These are phyloP conservation scores for Sclerotinia nivalis DNA, from an alignment of 2,329 filamentous ascomycete genomes.

Conservation along the genomic window DNA sequence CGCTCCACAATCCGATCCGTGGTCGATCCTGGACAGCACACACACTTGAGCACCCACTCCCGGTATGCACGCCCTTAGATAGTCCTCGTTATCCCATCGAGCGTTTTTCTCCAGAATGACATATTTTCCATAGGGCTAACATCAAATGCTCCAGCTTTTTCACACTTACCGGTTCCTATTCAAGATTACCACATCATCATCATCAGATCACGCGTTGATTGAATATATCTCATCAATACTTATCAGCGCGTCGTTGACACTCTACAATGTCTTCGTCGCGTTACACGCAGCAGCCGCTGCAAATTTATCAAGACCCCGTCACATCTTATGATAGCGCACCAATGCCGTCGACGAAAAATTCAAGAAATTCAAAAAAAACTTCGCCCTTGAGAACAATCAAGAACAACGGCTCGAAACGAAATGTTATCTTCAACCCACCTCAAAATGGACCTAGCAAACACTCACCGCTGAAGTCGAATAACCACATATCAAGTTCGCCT, in stretches of 20 bases:
- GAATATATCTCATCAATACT: slow-evolving; percentile 8
- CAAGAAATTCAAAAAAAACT: slow-evolving; percentile 31
- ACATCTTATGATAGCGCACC: slow-evolving; percentile 44
- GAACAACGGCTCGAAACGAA: slow-evolving; percentile 51
- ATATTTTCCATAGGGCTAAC: slow-evolving; percentile 30
- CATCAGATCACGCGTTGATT: slow-evolving; percentile 51
- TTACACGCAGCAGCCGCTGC: slow-evolving; percentile 52
- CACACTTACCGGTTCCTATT: slow-evolving; percentile 8
- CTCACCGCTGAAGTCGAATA: slow-evolving; percentile 69
- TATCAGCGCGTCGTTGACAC: slow-evolving; percentile 34
- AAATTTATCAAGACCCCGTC: slow-evolving; percentile 59
- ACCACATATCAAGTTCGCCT: slow-evolving; percentile 58
- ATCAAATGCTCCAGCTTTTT: slow-evolving; percentile 30
- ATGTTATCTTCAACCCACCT: slow-evolving; percentile 67
- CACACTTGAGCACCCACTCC: slow-evolving; percentile 33
- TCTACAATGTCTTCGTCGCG: slow-evolving; percentile 55
- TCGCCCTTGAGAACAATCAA: slow-evolving; percentile 47
- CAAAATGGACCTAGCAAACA: slow-evolving; percentile 52
- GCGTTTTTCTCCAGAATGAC: slow-evolving; percentile 25
- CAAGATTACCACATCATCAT: slow-evolving; percentile 52
- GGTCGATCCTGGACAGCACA: slow-evolving; percentile 37
- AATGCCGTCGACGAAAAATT: slow-evolving; percentile 38
- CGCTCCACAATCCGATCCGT: slow-evolving; percentile 40
- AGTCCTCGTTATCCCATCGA: slow-evolving; percentile 28
- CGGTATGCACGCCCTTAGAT: slow-evolving; percentile 34